A percentile compares a stretch with the other conserved stretches of the same genome.
These are phyloP conservation scores for Paracoccidioides lutzii DNA, from an alignment of 2,329 filamentous ascomycete species.

Conservation along the genomic window DNA sequence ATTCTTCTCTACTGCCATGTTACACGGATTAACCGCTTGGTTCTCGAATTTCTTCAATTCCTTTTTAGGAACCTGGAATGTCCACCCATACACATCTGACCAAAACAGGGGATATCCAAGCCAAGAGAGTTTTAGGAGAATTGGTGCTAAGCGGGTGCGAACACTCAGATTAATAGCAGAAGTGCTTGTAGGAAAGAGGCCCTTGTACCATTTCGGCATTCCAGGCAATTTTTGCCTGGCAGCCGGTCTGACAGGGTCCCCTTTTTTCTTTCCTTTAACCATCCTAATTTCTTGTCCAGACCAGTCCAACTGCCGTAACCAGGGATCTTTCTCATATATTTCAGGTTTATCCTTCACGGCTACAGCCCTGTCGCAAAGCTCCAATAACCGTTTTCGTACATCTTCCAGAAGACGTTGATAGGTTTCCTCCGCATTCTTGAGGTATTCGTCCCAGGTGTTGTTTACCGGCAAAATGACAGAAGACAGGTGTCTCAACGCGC, in stretches of 20 bases:
- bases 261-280: slow-evolving; percentile 83
- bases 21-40: slow-evolving; percentile 60
- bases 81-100: slow-evolving; percentile 91
- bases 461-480: slow-evolving; percentile 86
- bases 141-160: slow-evolving; percentile 71
- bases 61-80: slow-evolving; percentile 58
- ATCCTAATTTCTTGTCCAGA: slow-evolving; percentile 82
- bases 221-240: slow-evolving; percentile 85
- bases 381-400: slow-evolving; percentile 63
- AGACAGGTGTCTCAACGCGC: slow-evolving; percentile 81
- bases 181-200: slow-evolving; percentile 60
- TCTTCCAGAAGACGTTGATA: slow-evolving; percentile 64
- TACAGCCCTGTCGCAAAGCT: slow-evolving; percentile 63
- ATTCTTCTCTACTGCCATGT: slow-evolving; percentile 64
- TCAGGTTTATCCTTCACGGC: slow-evolving; percentile 56
- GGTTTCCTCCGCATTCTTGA: slow-evolving; percentile 69
- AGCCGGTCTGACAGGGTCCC: slow-evolving; percentile 61
- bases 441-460: slow-evolving; percentile 73
- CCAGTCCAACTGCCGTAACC: slow-evolving; percentile 92
- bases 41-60: slow-evolving; percentile 53
- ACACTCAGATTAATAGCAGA: slow-evolving; percentile 63
- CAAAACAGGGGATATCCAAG: slow-evolving; percentile 80
- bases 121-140: slow-evolving; percentile 76
- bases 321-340: slow-evolving; percentile 67
- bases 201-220: slow-evolving; percentile 93